Evolutionary conservation across 2,329 filamentous ascomycete species (phyloP), one percentile per base, ranked within the genome.

Genomic region (Rutstroemia sp.): DNA sequence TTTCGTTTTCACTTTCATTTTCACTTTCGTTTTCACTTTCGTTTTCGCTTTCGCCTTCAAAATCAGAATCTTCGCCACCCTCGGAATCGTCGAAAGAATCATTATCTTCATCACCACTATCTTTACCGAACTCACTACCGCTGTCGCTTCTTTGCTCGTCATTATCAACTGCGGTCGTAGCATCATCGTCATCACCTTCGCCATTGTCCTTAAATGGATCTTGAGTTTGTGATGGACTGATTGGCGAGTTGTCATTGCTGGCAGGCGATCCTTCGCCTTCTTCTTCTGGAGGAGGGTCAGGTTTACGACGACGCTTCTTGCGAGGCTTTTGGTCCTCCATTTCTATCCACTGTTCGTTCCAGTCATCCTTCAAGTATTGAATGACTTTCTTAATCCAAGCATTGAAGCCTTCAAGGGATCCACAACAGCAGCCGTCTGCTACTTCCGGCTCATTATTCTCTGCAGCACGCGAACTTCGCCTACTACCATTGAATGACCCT

Each of bases 321-420:
- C 38, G 18, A 7, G 16, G 9, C 16, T 53, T 23, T 14, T 27
- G 27, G 23, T 53, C 42, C 9, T 53, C 51, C 51, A 38, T 48
- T 6, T 19, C n/a, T 47, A 54, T 48, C 51, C 51, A 54, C 18
- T 54, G 41, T 23, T 48, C 42, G n/a, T n/a, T n/a, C 18, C 30
- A 27, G 47, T 23, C 30, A 5, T 34, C 51, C 14, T 54, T 52
- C 5, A 19, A 44, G 23, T 39, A 52, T 16, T 52, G 10, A 7
- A 30, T 14, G 16, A 30, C n/a, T 21, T 39, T 30, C 12, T 44
- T 52, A 16, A 38, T 42, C 49, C 49, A 52, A 4, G 37, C 38
- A 44, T 7, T 5, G 14, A 34, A 52, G 2, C 38, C 39, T 30
- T 16, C 16, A 7, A 19, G 19, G 9, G 39, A 42, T 16, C 39